Evolutionary conservation across 2,329 filamentous ascomycete species (phyloP).

Genomic region (Cryphonectria japonica): DNA sequence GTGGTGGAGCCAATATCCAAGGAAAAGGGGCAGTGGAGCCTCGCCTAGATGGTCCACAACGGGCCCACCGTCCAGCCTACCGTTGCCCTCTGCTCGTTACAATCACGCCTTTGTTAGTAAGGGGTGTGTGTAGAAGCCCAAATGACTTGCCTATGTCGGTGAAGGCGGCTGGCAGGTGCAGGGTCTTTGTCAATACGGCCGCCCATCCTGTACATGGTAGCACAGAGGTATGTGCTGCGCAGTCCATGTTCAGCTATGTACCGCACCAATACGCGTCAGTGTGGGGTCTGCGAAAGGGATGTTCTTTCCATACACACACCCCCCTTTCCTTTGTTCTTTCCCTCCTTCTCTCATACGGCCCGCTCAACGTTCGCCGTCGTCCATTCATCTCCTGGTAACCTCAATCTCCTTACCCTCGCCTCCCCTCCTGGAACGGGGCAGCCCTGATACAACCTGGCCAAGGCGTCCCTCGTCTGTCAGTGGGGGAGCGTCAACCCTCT

Average conservation of each 20-base stretch:
- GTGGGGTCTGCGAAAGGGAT: not conserved
- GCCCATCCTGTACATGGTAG: not conserved
- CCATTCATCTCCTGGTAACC: constrained; percentile 13
- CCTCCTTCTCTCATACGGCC: not conserved
- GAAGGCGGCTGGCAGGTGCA: not conserved
- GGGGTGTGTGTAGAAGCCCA: not conserved
- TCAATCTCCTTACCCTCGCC: constrained; percentile 17
- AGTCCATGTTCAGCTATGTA: not conserved
- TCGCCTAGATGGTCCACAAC: not conserved
- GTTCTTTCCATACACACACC: not conserved
- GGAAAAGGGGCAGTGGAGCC: constrained; percentile 7
- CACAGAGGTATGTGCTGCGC: not conserved
- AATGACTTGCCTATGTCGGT: not conserved
- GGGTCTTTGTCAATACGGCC: not conserved
- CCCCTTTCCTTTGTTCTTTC: not conserved
- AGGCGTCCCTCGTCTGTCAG: constrained; percentile 5
- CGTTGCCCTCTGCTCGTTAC: not conserved
- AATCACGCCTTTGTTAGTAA: not conserved
- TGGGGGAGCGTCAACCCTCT: constrained; percentile 6
- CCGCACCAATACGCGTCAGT: not conserved
- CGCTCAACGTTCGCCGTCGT: not conserved
- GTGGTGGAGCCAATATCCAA: constrained; percentile 12
- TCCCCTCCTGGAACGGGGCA: constrained; percentile 2
- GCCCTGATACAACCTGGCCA: not conserved
- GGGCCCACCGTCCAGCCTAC: not conserved